phyloP scores from a whole-genome alignment of 352 stramenopile genomes.

The Phytophthora pistaciae region DNA sequence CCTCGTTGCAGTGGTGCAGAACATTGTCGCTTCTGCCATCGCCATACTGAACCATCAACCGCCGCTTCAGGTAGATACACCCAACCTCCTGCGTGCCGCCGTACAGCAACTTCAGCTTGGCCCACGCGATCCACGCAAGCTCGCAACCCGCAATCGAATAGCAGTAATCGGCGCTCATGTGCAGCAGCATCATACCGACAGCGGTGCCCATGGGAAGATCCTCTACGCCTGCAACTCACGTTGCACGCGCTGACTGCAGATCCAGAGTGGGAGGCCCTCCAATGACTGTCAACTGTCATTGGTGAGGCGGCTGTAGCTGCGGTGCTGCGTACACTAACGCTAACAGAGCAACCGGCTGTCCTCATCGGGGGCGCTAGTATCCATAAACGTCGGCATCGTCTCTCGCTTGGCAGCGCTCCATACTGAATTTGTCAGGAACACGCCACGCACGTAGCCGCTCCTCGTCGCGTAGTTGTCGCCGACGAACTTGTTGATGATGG shows the following conservation, averaged over 20 bases:
- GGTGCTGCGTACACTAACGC: too few relatives aligned
- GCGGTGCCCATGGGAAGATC: too few relatives aligned
- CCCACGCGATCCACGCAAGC: conserved; percentile 19
- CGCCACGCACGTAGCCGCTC: conserved; percentile 29
- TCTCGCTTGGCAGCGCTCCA: conserved; percentile 27
- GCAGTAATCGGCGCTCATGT: conserved; percentile 29
- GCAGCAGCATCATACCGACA: conserved; percentile 27
- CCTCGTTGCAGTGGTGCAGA: too few relatives aligned
- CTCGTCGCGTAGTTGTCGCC: conserved; percentile 16
- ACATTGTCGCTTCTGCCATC: too few relatives aligned
- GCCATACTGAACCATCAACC: too few relatives aligned
- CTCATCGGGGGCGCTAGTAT: conserved; percentile 21
- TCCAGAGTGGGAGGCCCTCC: too few relatives aligned
- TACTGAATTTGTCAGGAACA: conserved; percentile 39
- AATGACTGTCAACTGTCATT: too few relatives aligned
- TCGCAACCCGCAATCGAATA: conserved; percentile 18
- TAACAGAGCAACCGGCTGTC: background rate
- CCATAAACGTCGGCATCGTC: conserved; percentile 18
- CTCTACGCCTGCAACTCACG: too few relatives aligned
- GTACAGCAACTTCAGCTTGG: conserved; percentile 8
- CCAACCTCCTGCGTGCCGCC: conserved; percentile 15
- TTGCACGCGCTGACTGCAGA: too few relatives aligned
- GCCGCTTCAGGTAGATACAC: conserved; percentile 2
- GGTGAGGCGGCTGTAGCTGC: too few relatives aligned
- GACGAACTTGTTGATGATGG: conserved; percentile 20